A percentile compares a stretch with the other conserved stretches of the same genome.
phyloP scores from a whole-genome alignment of 2,329 filamentous ascomycete species.

The Fusarium agapanthi region DNA sequence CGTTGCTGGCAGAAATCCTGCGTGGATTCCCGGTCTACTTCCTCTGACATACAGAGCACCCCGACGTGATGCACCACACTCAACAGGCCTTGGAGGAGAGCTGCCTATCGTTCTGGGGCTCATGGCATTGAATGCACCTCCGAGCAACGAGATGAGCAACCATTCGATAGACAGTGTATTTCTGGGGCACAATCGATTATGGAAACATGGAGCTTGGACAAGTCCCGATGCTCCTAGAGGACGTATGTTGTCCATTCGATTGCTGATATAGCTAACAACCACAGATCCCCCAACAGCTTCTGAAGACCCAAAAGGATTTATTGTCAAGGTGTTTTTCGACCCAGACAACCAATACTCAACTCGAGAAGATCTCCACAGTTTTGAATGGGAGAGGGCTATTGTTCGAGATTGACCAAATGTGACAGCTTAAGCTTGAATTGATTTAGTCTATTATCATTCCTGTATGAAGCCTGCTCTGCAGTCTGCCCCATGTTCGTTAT shows the following conservation, averaged over 20 bases:
- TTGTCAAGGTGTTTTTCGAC: conserved; percentile 48
- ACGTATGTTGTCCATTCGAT: conserved; percentile 36
- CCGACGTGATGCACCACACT: conserved; percentile 7
- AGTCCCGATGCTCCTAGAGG: conserved; percentile 29
- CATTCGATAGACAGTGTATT: conserved; percentile 38
- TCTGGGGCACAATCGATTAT: conserved; percentile 31
- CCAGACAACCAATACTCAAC: conserved; percentile 44
- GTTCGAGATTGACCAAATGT: conserved; percentile 33
- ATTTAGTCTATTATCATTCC: conserved; percentile 42
- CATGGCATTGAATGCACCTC: conserved; percentile 48
- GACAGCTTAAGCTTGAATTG: conserved; percentile 13
- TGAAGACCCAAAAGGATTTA: conserved; percentile 45
- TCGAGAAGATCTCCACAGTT: conserved; percentile 20
- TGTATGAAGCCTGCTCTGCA: conserved; percentile 35
- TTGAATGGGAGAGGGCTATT: conserved; percentile 42
- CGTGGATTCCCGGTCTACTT: conserved; percentile 52
- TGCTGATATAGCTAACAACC: not conserved
- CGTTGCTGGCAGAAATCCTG: conserved; percentile 45
- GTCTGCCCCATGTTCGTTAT: conserved; percentile 23
- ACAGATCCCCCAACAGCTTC: conserved; percentile 38
- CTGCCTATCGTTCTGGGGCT: conserved; percentile 51
- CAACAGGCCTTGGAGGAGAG: conserved; percentile 50
- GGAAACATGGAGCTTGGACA: conserved; percentile 42
- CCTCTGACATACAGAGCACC: conserved; percentile 45
- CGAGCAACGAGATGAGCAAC: not conserved